Percentiles rank a stretch among this genome's conserved stretches.
phyloP scores from a whole-genome alignment of 306 rosid genomes.

The Rosa chinensis region DNA sequence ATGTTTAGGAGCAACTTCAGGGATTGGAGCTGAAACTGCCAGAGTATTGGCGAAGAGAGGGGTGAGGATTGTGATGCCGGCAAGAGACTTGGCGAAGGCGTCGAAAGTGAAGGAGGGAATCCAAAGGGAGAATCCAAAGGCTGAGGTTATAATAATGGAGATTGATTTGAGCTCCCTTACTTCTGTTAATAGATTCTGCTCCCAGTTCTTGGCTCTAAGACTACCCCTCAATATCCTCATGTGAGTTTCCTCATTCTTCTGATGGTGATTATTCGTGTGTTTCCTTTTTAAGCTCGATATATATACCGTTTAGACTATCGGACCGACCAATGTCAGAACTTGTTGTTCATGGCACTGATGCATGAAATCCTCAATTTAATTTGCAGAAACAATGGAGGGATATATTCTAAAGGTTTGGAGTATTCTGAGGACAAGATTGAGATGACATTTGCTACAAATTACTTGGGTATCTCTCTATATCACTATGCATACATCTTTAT shows the following conservation, averaged over 20 bases:
- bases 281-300: too few relatives aligned
- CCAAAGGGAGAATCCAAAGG: constrained; percentile 62
- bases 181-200: constrained; percentile 72
- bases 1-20: constrained; percentile 73
- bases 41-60: constrained; percentile 93
- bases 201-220: constrained; percentile 63
- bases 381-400: constrained; percentile 92
- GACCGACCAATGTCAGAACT: too few relatives aligned
- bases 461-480: constrained; percentile 57
- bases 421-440: constrained; percentile 91
- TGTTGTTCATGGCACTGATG: not conserved
- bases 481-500: not conserved
- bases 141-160: constrained; percentile 69
- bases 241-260: constrained; percentile 35
- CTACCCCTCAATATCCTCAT: constrained; percentile 83
- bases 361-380: constrained; percentile 5
- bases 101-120: constrained; percentile 60
- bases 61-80: constrained; percentile 77
- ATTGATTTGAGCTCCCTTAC: constrained; percentile 87
- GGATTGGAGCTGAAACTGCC: constrained; percentile 96
- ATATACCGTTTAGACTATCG: too few relatives aligned
- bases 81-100: constrained; percentile 73
- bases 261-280: not conserved
- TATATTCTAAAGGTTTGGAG: constrained; percentile 71
- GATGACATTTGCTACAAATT: constrained; percentile 96